A percentile compares a stretch with the other conserved stretches of the same genome.
phyloP scores from a whole-genome alignment of 805 yeast species.

The Hanseniaspora opuntiae region DNA sequence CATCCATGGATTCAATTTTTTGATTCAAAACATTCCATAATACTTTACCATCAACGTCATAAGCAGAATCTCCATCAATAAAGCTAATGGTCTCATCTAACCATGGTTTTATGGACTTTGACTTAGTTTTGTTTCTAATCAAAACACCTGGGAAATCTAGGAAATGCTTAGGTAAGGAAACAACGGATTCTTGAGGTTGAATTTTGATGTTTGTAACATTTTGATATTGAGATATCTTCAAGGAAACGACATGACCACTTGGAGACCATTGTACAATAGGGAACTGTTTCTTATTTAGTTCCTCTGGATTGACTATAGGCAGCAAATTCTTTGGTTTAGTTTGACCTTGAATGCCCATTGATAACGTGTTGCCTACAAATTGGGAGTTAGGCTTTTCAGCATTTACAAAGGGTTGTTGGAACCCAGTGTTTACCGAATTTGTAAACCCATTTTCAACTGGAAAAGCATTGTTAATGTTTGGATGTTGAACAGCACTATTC shows the following conservation, averaged over 20 bases:
- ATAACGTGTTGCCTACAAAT: not conserved
- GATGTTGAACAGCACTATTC: not conserved
- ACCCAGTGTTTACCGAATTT: not conserved
- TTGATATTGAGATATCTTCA: slow-evolving; percentile 27
- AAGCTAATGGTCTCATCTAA: slow-evolving; percentile 29
- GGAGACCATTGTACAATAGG: slow-evolving; percentile 62
- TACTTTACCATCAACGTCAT: slow-evolving; percentile 16
- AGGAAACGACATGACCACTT: slow-evolving; percentile 32
- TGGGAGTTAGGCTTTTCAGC: not conserved
- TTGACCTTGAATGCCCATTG: not conserved
- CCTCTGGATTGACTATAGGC: slow-evolving; percentile 3
- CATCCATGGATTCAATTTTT: slow-evolving; percentile 15
- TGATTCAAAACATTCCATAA: slow-evolving; percentile 20
- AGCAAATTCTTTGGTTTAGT: not conserved
- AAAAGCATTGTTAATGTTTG: not conserved
- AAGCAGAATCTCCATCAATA: slow-evolving; percentile 15
- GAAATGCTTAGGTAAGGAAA: slow-evolving; percentile 14
- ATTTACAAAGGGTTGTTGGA: not conserved
- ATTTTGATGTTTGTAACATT: not conserved
- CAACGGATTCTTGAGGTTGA: not conserved
- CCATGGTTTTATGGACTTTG: slow-evolving; percentile 62
- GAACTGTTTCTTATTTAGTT: slow-evolving; percentile 38
- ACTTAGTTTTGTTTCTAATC: slow-evolving; percentile 36
- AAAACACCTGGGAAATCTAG: slow-evolving; percentile 41
- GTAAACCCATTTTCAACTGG: not conserved